Evolutionary conservation across 164 flowering plant species (phyloP).

Genomic region (Tetracentron sinense): DNA sequence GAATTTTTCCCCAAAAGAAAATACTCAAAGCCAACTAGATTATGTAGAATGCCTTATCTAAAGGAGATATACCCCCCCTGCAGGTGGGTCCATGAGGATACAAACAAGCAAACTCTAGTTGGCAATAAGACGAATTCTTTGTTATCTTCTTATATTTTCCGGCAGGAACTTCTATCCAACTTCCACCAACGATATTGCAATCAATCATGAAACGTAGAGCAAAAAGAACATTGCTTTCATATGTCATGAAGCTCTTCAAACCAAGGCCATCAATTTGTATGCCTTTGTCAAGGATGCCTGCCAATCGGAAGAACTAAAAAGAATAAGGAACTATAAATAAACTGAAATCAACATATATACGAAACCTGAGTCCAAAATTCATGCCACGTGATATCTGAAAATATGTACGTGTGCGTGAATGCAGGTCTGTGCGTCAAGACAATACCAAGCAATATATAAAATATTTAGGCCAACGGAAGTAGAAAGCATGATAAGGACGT

Average conservation of each 20-base stretch:
- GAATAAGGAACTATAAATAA: too few species aligned
- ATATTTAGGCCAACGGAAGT: too few species aligned
- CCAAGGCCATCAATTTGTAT: conserved; percentile 93
- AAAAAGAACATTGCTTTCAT: conserved; percentile 94
- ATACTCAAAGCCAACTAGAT: neutral
- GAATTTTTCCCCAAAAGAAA: neutral
- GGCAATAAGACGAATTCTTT: conserved; percentile 63
- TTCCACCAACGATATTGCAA: conserved; percentile 91
- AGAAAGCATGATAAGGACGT: too few species aligned
- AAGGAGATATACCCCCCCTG: neutral
- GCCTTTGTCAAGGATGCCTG: conserved; percentile 94
- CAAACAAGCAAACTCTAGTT: conserved; percentile 91
- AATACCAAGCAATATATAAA: too few species aligned
- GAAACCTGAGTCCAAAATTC: too few species aligned
- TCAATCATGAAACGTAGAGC: conserved; percentile 99
- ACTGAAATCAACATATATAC: too few species aligned
- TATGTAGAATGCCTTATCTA: neutral
- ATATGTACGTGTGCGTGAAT: too few species aligned
- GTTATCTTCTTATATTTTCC: conserved; percentile 62
- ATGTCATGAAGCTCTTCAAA: conserved; percentile 73
- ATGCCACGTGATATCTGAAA: too few species aligned
- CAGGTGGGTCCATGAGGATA: too few species aligned
- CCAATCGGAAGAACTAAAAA: conserved; percentile 5
- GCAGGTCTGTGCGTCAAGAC: too few species aligned
- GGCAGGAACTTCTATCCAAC: conserved; percentile 89